Conservation (phyloP, 2,329 filamentous ascomycete species). For the Septoria linicola region DNA sequence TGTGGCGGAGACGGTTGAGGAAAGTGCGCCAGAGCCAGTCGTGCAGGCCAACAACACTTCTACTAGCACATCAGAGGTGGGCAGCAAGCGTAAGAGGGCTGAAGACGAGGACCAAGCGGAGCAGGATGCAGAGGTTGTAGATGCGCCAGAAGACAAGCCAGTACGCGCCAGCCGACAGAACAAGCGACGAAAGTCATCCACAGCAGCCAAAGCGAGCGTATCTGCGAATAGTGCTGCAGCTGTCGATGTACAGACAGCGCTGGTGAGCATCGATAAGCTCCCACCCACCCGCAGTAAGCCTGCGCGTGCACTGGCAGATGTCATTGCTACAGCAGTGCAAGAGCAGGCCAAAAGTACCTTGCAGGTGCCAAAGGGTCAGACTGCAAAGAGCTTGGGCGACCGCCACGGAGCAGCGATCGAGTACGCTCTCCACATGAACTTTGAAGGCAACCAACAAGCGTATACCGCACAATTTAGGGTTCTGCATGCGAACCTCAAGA, state of each 20-base stretch:
- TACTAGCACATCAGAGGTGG: constrained; percentile 12
- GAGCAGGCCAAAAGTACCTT: constrained; percentile 65
- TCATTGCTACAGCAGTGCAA: constrained; percentile 65
- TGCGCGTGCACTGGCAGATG: constrained; percentile 69
- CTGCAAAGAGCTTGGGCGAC: constrained; percentile 64
- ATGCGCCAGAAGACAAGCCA: constrained; percentile 25
- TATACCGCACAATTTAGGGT: constrained; percentile 69
- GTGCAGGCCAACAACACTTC: background rate
- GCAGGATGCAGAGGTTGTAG: constrained; percentile 15
- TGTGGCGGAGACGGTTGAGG: constrained; percentile 2
- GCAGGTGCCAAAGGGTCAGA: constrained; percentile 62
- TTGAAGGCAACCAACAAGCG: constrained; percentile 51
- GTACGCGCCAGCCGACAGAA: constrained; percentile 30
- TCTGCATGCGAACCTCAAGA: constrained; percentile 83
- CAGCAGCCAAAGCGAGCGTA: constrained; percentile 17
- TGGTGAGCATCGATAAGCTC: constrained; percentile 48
- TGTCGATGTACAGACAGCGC: constrained; percentile 35
- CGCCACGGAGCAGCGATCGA: constrained; percentile 77
- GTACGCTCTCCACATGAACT: constrained; percentile 60
- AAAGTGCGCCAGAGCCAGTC: constrained; percentile 3
- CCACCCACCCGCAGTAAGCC: constrained; percentile 67
- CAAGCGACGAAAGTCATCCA: constrained; percentile 40
- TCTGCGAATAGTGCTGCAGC: constrained; percentile 13
- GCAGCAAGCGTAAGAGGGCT: constrained; percentile 39
- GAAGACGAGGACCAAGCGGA: constrained; percentile 25